phyloP scores from a whole-genome alignment of 2,329 filamentous ascomycete species.

The Neodidymelliopsis sp. region DNA sequence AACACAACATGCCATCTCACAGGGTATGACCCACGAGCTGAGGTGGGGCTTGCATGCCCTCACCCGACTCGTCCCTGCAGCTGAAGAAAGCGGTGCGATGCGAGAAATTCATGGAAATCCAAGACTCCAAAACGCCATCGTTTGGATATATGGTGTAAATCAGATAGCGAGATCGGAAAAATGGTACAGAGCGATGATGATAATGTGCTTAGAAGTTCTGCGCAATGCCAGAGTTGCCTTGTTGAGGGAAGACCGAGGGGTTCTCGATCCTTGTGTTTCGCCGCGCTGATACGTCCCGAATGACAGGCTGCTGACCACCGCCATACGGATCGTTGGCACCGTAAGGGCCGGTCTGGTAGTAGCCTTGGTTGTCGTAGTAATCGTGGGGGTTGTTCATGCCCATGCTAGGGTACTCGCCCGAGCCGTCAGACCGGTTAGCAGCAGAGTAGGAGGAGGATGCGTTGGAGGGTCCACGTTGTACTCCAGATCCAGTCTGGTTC shows the following conservation, averaged over 20 bases:
- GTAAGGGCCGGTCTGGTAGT: conserved; percentile 64
- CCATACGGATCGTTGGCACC: conserved; percentile 62
- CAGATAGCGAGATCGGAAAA: conserved; percentile 6
- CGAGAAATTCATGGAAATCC: conserved; percentile 2
- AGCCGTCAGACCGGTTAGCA: conserved; percentile 73
- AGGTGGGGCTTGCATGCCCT: conserved; percentile 20
- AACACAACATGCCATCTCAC: conserved; percentile 13
- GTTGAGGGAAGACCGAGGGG: conserved; percentile 85
- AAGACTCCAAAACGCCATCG: conserved; percentile 17
- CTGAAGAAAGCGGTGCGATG: conserved; percentile 17
- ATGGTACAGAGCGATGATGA: conserved; percentile 12
- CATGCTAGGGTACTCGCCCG: conserved; percentile 61
- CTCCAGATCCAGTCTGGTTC: conserved; percentile 70
- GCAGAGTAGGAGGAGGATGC: conserved; percentile 95
- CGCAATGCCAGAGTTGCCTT: conserved; percentile 89
- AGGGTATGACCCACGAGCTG: conserved; percentile 10
- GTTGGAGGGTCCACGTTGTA: conserved; percentile 90
- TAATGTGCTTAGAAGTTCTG: conserved; percentile 80
- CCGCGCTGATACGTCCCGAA: conserved; percentile 89
- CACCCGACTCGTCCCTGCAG: conserved; percentile 18
- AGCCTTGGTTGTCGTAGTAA: conserved; percentile 64
- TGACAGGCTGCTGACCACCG: conserved; percentile 74
- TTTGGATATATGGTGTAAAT: conserved; percentile 20
- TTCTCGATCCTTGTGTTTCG: conserved; percentile 96
- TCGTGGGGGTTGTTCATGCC: conserved; percentile 56